A percentile compares a stretch with the other conserved stretches of the same genome.
Evolutionary conservation across 2,329 filamentous ascomycete species (phyloP).

Genomic region (Claviceps pazoutovae): DNA sequence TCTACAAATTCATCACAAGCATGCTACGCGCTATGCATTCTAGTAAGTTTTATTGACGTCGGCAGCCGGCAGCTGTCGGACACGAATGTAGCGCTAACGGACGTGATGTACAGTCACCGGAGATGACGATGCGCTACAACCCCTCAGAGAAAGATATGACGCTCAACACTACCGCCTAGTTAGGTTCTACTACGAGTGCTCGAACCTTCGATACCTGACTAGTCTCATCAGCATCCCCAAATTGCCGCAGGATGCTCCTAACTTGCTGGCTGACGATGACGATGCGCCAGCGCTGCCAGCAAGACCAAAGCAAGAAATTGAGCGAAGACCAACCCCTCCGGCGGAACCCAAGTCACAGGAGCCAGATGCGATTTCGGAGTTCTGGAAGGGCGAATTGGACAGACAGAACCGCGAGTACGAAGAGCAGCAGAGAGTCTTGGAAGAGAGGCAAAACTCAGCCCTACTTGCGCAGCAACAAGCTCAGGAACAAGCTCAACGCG

Average conservation of each 20-base stretch:
- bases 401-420: conserved; percentile 91
- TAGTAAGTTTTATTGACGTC: conserved; percentile 37
- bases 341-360: conserved; percentile 58
- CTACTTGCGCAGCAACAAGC: conserved; percentile 70
- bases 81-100: conserved; percentile 9
- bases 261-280: conserved; percentile 73
- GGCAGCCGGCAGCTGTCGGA: not conserved
- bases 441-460: conserved; percentile 74
- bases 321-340: conserved; percentile 53
- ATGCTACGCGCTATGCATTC: conserved; percentile 98
- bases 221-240: conserved; percentile 94
- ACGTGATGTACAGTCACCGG: conserved; percentile 52
- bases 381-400: conserved; percentile 89
- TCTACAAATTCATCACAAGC: conserved; percentile 99
- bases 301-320: conserved; percentile 63
- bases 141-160: conserved; percentile 77
- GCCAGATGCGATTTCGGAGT: conserved; percentile 90
- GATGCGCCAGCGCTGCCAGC: conserved; percentile 70
- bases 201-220: conserved; percentile 90
- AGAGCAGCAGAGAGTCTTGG: conserved; percentile 77
- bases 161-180: conserved; percentile 93
- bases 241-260: conserved; percentile 85
- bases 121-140: conserved; percentile 82
- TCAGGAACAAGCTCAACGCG: conserved; percentile 70
- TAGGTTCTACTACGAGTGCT: conserved; percentile 98